Evolutionary conservation across 2,329 filamentous ascomycete genomes (phyloP), one percentile per base, ranked within the genome.

Genomic region (Apiospora marii): DNA sequence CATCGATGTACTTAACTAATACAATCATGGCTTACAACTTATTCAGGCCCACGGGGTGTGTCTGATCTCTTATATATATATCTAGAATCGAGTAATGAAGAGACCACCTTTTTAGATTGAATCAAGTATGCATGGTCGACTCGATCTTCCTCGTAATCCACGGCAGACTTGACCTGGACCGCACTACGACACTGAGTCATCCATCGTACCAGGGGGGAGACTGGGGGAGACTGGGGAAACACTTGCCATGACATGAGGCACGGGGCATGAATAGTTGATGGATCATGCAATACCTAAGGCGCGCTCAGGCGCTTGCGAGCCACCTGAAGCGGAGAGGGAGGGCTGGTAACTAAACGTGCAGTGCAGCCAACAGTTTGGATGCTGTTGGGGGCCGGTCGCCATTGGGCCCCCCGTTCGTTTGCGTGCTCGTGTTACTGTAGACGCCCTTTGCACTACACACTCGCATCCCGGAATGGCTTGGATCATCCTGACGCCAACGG

Each of bases 401-500:
- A 64, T 64, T 64, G 58, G 58, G 34, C n/a, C 34, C 6, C n/a
- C 34, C 6, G 58, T 41, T 24, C 34, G 30, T 37, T 34, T 34
- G 8, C 10, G 49, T 51, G 22, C n/a, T 51, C 3, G n/a, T 30
- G 4, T 19, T 51, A 30, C 27, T 30, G 27, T 41, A 64, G 58
- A 64, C 58, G 58, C 58, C 58, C 58, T 64, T 64, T 41, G 34
- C 58, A 41, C 58, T 64, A 64, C 58, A 51, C 13, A 64, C 30
- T 6, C 16, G 2, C 58, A 8, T 41, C 30, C 58, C 58, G n/a
- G 22, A 64, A 64, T 41, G 58, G 19, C 30, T 41, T 64, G 30
- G 58, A 41, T 41, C 58, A 64, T 64, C 58, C 58, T 64, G 58
- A 64, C 58, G 58, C 58, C 58, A 64, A 64, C 58, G 58, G 58